Base-by-base conservation (phyloP, 192 early-diverging fungal genomes). In the Gamsiella multidivaricata region DNA sequence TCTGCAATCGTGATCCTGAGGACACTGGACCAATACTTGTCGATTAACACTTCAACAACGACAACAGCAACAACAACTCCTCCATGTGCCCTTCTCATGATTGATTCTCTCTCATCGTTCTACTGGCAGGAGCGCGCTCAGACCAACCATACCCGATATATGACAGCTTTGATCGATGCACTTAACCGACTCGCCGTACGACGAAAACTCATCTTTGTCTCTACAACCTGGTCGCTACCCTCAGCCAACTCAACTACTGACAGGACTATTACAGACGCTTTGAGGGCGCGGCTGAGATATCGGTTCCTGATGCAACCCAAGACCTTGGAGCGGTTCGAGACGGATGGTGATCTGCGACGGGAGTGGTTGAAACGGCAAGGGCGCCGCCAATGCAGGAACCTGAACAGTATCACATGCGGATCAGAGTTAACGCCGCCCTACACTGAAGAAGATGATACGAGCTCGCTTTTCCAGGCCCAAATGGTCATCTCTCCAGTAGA, bases 21-120 rank as follows among this genome's bases (percentile, higher is more conserved):
- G 28, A 78, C 65, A 34, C 28, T 78, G 41, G 63, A 66, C 26
- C 42, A 53, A 2, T 78, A 69, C 34, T 31, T 78, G 1, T 10
- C 45, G 3, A 39, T 45, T 3, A 22, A 53, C 17, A 53, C 20
- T 3, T 18, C 51, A 17, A 55, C 28, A 32, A 22, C 52, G 18
- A 20, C 52, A 55, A 32, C 63, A 47, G 15, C 66, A 66, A 26
- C 53, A 47, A 26, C 33, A 45, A 45, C n/a, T 34, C 65, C 74
- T 0, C 74, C 74, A 5, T 66, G 61, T 50, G 32, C 60, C 1
- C 31, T 69, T 3, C 17, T 78, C 39, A 49, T 78, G 2, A 28
- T 78, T 49, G 74, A 78, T 26, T 78, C 74, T 5, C 25, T 69
- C 2, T 78, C 74, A 1, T 64, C 74, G 0, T 78, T 78, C 46